A percentile compares a stretch with the other conserved stretches of the same genome.
Evolutionary conservation across 1,284 basidiomycete species (phyloP).

Genomic region (Fistulinella cinereoalba): DNA sequence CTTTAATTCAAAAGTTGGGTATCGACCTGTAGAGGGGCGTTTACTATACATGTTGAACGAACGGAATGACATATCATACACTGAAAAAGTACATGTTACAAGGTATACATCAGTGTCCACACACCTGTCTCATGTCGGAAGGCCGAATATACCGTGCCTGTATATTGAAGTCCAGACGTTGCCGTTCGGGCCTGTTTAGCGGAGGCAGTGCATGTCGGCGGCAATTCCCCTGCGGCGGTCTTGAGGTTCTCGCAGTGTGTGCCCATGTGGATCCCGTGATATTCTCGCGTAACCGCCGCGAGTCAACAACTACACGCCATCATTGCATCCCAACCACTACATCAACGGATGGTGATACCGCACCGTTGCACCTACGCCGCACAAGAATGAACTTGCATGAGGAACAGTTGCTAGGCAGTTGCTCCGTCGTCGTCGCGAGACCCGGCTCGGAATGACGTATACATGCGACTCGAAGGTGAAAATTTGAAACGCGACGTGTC

Average conservation of each 20-base stretch:
- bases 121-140: neutral
- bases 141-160: neutral
- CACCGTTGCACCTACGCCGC: neutral
- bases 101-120: too few species aligned
- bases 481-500: neutral
- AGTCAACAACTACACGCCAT: neutral
- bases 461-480: neutral
- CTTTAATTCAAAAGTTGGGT: too few species aligned
- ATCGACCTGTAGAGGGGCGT: too few species aligned
- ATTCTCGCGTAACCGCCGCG: neutral
- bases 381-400: too few species aligned
- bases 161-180: neutral
- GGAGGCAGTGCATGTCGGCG: conserved; percentile 1
- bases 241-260: too few species aligned
- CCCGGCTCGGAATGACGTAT: neutral
- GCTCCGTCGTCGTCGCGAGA: neutral
- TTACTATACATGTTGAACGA: too few species aligned
- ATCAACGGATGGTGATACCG: neutral
- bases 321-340: neutral
- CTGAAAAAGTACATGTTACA: too few species aligned
- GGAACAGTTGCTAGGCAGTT: neutral
- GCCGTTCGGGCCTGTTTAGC: neutral
- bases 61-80: too few species aligned
- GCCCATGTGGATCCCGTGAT: too few species aligned
- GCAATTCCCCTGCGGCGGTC: neutral